Base-by-base conservation (phyloP, 257 asterid genomes). In the Fraxinus quadrangulata region DNA sequence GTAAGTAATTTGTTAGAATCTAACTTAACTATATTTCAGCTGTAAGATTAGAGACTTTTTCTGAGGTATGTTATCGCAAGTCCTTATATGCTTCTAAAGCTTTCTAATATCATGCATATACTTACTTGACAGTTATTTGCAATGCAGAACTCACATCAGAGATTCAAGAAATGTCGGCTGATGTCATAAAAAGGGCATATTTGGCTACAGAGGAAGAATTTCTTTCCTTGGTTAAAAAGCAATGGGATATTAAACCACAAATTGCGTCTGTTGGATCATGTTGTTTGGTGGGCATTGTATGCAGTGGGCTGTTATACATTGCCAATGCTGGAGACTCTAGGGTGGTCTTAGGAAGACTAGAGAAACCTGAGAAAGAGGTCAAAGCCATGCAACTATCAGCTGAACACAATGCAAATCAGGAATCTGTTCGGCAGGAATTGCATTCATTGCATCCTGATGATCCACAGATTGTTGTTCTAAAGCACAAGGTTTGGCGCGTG, bases 291-390 rank as follows among this genome's bases (percentile, higher is more conserved):
- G 97, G 97, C 61, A 71, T 92, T 51, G 69, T 92, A 76, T 92
- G 97, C 82, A 73, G 83, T 51, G 96, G 96, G 24, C 39, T 75
- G 51, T 71, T 92, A 30, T 91, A 91, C 84, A 82, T 92, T 19
- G 97, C 97, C 28, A 92, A 91, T 74, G 90, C 97, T 5, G 97
- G 97, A 72, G 97, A 92, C 81, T 92, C 97, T 1, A 83, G 97
- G 74, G 97, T 71, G 30, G 97, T 93, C 30, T 83, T 93, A 51
- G 97, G 96, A 54, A 87, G 86, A 76, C 68, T 79, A 37, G 90
- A 85, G 12, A 87, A 75, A 61, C 33, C 78, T 9, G 77, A 70
- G 21, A 89, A 91, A 78, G 88, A 80, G 77, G 81, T 88, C 36
- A 84, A 91, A 86, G 96, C 97, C 34, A 78, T 91, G 66, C 97